Evolutionary conservation across 192 early-diverging fungal species (phyloP).

Genomic region (Coemansia sp.): DNA sequence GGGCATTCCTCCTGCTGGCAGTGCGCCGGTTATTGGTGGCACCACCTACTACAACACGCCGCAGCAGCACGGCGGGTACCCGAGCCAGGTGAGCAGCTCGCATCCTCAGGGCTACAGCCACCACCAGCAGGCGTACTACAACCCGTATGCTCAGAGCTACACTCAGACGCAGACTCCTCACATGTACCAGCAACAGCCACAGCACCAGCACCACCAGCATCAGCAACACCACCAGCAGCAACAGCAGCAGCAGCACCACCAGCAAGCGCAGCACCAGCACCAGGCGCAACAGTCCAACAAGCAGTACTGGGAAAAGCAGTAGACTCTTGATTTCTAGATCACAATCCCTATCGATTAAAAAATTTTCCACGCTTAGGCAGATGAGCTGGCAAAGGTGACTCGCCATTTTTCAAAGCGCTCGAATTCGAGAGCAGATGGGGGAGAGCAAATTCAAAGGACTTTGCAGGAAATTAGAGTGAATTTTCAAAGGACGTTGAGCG

Average conservation of each 20-base stretch:
- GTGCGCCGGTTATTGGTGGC: conserved; percentile 50
- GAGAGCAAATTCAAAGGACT: background rate
- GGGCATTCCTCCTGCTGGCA: conserved; percentile 33
- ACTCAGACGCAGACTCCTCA: conserved; percentile 49
- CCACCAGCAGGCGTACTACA: conserved; percentile 53
- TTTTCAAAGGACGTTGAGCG: background rate
- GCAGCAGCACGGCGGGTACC: conserved; percentile 51
- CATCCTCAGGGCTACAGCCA: conserved; percentile 40
- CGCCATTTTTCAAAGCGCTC: background rate
- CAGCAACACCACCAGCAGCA: conserved; percentile 26
- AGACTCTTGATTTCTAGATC: background rate
- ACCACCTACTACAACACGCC: conserved; percentile 58
- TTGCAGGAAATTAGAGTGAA: background rate
- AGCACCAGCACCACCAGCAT: conserved; percentile 35
- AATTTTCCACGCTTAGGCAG: conserved; percentile 1
- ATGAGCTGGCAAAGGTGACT: background rate
- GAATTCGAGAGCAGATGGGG: background rate
- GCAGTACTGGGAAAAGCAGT: conserved; percentile 55
- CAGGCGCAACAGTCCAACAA: conserved; percentile 20
- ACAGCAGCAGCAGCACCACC: conserved; percentile 10
- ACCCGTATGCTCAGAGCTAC: conserved; percentile 47
- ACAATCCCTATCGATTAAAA: background rate
- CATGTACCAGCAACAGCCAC: conserved; percentile 52
- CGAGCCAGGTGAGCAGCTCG: conserved; percentile 43
- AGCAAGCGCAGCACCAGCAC: background rate